Base-by-base conservation (phyloP, 75 land plant species). In the Selaginella tamariscina region DNA sequence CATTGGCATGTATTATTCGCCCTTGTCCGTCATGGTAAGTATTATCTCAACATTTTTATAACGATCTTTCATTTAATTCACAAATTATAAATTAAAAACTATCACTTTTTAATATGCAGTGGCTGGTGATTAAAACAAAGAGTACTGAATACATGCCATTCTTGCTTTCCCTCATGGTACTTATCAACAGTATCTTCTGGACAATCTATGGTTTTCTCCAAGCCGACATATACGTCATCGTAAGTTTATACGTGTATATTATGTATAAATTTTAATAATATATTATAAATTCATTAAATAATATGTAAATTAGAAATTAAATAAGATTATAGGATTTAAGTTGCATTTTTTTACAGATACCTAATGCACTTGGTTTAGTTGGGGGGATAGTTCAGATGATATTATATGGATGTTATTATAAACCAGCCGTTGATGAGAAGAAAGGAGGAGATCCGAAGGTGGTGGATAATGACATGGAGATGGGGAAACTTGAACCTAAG, bases 71-170 rank as follows among this genome's bases (percentile, higher is more conserved):
- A n/a, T n/a, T 11, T 11, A 11, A 49, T 49, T 49, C 20, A 49
- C 20, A 20, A 11, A 11, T 20, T 49, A 11, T 49, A 20, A 20
- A 49, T 11, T 49, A 11, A 20, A 11, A 11, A 49, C 20, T 49
- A 49, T 49, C 54, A 49, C 21, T 2, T 8, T 59, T 23, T 59
- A 8, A 9, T 59, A 8, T 59, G 62, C 62, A 59, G 62, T 21
- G 62, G 21, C 26, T 59, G 21, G 62, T 59, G 21, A 59, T 59
- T 21, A 59, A 59, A 59, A 59, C 62, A 2, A 59, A 59, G 21
- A 59, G 62, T 21, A 27, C 2, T 21, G 62, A 59, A 59, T 59
- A 59, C 62, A 59, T 59, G 62, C 62, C 62, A 2, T 59, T 59
- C n/a, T 21, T 59, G 8, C 21, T 59, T 2, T 59, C 62, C 5